A percentile compares a stretch with the other conserved stretches of the same genome.
These are phyloP conservation scores for Backusella morwellensis DNA, from an alignment of 192 early-diverging fungal species.

Conservation along the genomic window DNA sequence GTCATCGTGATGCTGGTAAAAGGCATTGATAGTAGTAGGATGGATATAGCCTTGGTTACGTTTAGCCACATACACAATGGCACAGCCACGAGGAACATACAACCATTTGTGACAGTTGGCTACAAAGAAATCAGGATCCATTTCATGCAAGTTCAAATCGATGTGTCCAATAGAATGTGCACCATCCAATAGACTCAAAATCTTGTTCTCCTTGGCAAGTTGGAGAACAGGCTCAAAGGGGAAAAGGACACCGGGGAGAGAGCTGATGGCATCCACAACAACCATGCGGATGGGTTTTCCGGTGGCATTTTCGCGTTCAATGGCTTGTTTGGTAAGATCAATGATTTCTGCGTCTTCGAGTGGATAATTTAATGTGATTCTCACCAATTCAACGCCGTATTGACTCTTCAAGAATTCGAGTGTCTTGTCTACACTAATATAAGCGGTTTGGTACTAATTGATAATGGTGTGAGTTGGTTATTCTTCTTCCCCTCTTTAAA, in stretches of 20 bases:
- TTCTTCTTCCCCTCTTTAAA: neutral
- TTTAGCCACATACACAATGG: slow-evolving; percentile 50
- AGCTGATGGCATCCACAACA: slow-evolving; percentile 51
- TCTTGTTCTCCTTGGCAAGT: slow-evolving; percentile 42
- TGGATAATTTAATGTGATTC: slow-evolving; percentile 46
- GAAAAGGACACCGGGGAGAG: slow-evolving; percentile 43
- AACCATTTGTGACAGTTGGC: slow-evolving; percentile 69
- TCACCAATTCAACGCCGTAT: slow-evolving; percentile 36
- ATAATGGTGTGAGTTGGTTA: neutral
- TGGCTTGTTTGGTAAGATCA: slow-evolving; percentile 32
- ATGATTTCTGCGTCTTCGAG: slow-evolving; percentile 39
- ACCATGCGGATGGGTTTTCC: slow-evolving; percentile 41
- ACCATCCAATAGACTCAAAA: slow-evolving; percentile 61
- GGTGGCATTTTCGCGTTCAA: slow-evolving; percentile 35
- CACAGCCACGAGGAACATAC: slow-evolving; percentile 51
- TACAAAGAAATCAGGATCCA: slow-evolving; percentile 63
- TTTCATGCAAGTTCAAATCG: slow-evolving; percentile 45
- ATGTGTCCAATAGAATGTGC: slow-evolving; percentile 65
- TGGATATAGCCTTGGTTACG: slow-evolving; percentile 47
- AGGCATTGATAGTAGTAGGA: slow-evolving; percentile 39
- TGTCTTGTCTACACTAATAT: slow-evolving; percentile 43
- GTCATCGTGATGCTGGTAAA: slow-evolving; percentile 24
- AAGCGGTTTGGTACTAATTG: slow-evolving; percentile 47
- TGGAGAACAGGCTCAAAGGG: slow-evolving; percentile 40
- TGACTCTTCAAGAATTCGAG: slow-evolving; percentile 42